Conservation (phyloP, 768 basidiomycete genomes). For the Nidularia sp. region DNA sequence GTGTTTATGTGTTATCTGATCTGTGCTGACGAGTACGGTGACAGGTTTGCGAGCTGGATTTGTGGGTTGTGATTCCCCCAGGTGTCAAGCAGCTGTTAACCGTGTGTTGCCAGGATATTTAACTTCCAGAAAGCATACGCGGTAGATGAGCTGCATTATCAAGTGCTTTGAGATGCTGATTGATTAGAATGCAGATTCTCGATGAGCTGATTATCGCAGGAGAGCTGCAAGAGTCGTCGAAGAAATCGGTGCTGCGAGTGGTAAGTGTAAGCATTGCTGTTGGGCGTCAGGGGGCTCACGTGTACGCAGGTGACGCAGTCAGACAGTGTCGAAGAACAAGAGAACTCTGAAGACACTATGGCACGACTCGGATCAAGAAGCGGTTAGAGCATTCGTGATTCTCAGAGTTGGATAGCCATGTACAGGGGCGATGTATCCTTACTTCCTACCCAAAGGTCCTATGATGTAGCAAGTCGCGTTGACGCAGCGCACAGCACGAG, state of each 20-base stretch:
- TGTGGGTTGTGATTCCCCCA: slow-evolving; percentile 49
- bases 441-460: slow-evolving; percentile 32
- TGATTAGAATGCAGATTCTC: slow-evolving; percentile 50
- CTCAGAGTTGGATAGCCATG: slow-evolving; percentile 9
- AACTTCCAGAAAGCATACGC: slow-evolving; percentile 99
- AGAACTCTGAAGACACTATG: slow-evolving; percentile 78
- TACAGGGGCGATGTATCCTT: slow-evolving; percentile 7
- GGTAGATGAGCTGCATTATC: slow-evolving; percentile 31
- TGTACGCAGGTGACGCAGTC: slow-evolving; percentile 75
- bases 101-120: slow-evolving; percentile 68
- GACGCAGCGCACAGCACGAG: not conserved
- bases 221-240: slow-evolving; percentile 96
- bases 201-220: slow-evolving; percentile 97
- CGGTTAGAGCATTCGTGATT: slow-evolving; percentile 42
- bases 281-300: not conserved
- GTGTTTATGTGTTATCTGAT: not conserved
- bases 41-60: slow-evolving; percentile 90
- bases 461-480: slow-evolving; percentile 31
- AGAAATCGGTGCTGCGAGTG: slow-evolving; percentile 74
- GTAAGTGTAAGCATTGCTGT: slow-evolving; percentile 17
- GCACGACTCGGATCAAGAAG: slow-evolving; percentile 71
- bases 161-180: slow-evolving; percentile 1
- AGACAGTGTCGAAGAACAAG: slow-evolving; percentile 81
- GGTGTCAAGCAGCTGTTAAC: not conserved
- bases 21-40: slow-evolving; percentile 19